Evolutionary conservation across 2,329 filamentous ascomycete genomes (phyloP).

Genomic region (Arthrobotrys megalospora): DNA sequence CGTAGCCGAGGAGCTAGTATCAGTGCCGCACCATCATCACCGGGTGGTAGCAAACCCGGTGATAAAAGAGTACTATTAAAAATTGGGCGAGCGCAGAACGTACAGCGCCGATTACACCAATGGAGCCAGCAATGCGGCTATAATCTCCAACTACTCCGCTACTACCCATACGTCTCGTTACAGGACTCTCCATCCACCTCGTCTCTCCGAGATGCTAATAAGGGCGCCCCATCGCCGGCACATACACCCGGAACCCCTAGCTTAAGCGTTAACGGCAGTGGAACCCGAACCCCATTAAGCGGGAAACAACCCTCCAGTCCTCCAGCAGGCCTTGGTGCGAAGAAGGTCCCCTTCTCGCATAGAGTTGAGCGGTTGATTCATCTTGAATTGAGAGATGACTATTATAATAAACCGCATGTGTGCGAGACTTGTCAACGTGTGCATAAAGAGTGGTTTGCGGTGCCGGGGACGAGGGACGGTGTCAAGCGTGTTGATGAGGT

Average conservation of each 20-base stretch:
- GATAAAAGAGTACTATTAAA: conserved; percentile 72
- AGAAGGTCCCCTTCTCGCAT: conserved; percentile 87
- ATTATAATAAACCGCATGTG: conserved; percentile 69
- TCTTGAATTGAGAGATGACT: conserved; percentile 77
- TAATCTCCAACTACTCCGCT: conserved; percentile 87
- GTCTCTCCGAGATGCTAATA: neutral
- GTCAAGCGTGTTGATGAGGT: conserved; percentile 80
- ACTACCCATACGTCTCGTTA: conserved; percentile 84
- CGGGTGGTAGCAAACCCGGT: conserved; percentile 73
- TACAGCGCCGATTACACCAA: conserved; percentile 90
- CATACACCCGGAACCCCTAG: conserved; percentile 53
- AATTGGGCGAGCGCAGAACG: conserved; percentile 79
- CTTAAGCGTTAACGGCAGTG: conserved; percentile 31
- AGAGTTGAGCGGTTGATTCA: conserved; percentile 92
- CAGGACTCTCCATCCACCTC: conserved; percentile 64
- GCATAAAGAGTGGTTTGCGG: conserved; percentile 96
- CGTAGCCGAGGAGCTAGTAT: conserved; percentile 40
- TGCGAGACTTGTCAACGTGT: conserved; percentile 86
- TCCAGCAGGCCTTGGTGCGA: conserved; percentile 65
- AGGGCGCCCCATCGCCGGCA: conserved; percentile 53
- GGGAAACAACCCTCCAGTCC: conserved; percentile 53
- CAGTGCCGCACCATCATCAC: conserved; percentile 67
- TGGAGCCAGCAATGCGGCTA: conserved; percentile 96
- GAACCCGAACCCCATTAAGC: conserved; percentile 60
- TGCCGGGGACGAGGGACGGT: conserved; percentile 80